Percentiles rank a stretch among this genome's conserved stretches.
Evolutionary conservation across 768 basidiomycete genomes (phyloP).

Genomic region (Pleurotus sapidus): DNA sequence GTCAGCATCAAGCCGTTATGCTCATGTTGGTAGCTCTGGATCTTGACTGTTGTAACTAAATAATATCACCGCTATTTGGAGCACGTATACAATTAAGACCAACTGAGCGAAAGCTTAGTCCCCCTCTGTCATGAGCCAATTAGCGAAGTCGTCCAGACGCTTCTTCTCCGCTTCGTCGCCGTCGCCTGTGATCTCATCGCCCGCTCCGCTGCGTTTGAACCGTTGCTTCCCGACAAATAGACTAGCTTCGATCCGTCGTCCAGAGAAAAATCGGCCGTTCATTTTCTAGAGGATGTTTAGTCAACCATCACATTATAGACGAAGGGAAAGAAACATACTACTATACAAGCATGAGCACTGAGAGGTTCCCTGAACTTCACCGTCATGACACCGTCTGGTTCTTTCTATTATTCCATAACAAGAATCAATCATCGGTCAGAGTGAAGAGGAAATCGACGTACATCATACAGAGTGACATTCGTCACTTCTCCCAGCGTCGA

Average conservation of each 20-base stretch:
- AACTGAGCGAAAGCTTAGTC: slow-evolving; percentile 36
- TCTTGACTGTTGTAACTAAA: slow-evolving; percentile 11
- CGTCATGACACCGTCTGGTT: slow-evolving; percentile 91
- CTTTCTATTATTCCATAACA: slow-evolving; percentile 52
- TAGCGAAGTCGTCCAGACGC: slow-evolving; percentile 83
- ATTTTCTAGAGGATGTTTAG: slow-evolving; percentile 63
- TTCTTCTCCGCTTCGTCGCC: slow-evolving; percentile 77
- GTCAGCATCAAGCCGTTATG: slow-evolving; percentile 68
- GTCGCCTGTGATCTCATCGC: slow-evolving; percentile 60
- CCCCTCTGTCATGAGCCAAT: slow-evolving; percentile 83
- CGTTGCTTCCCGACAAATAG: slow-evolving; percentile 80
- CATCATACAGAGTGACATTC: slow-evolving; percentile 93
- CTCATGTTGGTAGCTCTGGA: slow-evolving; percentile 57
- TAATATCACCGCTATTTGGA: slow-evolving; percentile 19
- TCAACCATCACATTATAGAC: neutral
- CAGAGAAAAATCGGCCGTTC: slow-evolving; percentile 90
- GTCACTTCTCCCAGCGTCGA: slow-evolving; percentile 90
- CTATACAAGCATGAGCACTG: slow-evolving; percentile 90
- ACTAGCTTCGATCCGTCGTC: slow-evolving; percentile 76
- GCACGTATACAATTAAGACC: slow-evolving; percentile 12
- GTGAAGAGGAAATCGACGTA: slow-evolving; percentile 37
- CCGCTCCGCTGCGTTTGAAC: slow-evolving; percentile 72
- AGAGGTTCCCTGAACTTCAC: slow-evolving; percentile 92
- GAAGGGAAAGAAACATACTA: slow-evolving; percentile 49
- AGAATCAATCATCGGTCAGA: neutral